phyloP scores from a whole-genome alignment of 768 basidiomycete genomes.

The Termitomyces sp. region DNA sequence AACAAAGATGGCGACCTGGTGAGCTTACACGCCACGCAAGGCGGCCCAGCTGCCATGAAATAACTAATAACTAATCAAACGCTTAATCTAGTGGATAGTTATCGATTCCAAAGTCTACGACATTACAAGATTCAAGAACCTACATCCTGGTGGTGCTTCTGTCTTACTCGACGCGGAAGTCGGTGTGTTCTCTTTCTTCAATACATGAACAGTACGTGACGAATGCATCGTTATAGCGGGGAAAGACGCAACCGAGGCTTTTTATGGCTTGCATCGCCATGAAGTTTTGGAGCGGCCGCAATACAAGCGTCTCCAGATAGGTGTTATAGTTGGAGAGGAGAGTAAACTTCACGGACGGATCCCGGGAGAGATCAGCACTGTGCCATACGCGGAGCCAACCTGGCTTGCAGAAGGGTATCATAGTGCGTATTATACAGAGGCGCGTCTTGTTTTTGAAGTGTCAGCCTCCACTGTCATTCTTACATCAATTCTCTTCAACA shows the following conservation, averaged over 20 bases:
- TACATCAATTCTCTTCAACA: slow-evolving; percentile 14
- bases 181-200: slow-evolving; percentile 32
- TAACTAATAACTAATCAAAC: too few relatives aligned
- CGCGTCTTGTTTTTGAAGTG: slow-evolving; percentile 19
- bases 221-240: slow-evolving; percentile 39
- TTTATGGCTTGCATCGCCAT: slow-evolving; percentile 69
- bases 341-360: slow-evolving; percentile 39
- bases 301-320: slow-evolving; percentile 59
- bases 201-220: neutral
- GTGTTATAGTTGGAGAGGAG: slow-evolving; percentile 54
- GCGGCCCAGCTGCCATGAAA: neutral
- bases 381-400: slow-evolving; percentile 78
- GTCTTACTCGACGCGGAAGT: slow-evolving; percentile 74
- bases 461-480: neutral
- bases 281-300: slow-evolving; percentile 68
- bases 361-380: slow-evolving; percentile 51
- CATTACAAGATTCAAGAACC: slow-evolving; percentile 66
- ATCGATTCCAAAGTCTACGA: slow-evolving; percentile 84
- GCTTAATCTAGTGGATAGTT: slow-evolving; percentile 59
- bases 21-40: slow-evolving; percentile 13
- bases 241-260: slow-evolving; percentile 73
- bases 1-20: slow-evolving; percentile 73
- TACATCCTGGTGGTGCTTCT: slow-evolving; percentile 49
- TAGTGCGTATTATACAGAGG: slow-evolving; percentile 73
- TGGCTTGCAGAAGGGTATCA: slow-evolving; percentile 65